phyloP scores from a whole-genome alignment of 1,284 basidiomycete genomes.

The Termitomyces sp. region DNA sequence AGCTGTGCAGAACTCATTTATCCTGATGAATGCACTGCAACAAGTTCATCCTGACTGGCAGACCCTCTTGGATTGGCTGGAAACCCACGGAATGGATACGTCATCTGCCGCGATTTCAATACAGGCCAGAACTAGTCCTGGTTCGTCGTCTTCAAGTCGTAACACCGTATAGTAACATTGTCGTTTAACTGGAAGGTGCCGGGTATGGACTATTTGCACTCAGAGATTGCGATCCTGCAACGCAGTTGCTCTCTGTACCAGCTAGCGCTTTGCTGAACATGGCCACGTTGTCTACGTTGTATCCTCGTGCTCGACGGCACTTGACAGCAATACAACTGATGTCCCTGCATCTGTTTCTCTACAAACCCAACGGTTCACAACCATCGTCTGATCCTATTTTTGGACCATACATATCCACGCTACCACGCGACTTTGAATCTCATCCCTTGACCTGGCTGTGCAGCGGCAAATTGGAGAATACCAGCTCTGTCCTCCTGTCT shows the following conservation, averaged over 20 bases:
- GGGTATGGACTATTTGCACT: constrained; percentile 70
- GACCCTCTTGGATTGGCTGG: constrained; percentile 51
- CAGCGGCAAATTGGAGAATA: constrained; percentile 19
- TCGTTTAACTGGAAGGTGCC: constrained; percentile 36
- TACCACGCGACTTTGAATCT: constrained; percentile 63
- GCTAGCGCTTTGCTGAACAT: constrained; percentile 65
- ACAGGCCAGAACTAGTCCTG: constrained; percentile 37
- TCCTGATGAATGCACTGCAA: constrained; percentile 1
- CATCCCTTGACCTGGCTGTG: constrained; percentile 79
- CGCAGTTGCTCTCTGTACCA: constrained; percentile 64
- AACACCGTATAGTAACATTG: background rate
- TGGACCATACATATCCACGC: constrained; percentile 68
- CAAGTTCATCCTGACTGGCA: constrained; percentile 39
- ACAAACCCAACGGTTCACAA: constrained; percentile 33
- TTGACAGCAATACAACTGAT: constrained; percentile 57
- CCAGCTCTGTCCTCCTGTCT: constrained; percentile 30
- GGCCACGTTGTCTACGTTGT: constrained; percentile 52
- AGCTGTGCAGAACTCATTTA: background rate
- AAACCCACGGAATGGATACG: constrained; percentile 45
- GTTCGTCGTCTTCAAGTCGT: constrained; percentile 24
- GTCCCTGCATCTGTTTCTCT: constrained; percentile 58
- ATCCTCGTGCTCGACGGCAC: constrained; percentile 34
- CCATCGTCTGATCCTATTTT: constrained; percentile 54
- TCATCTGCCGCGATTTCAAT: constrained; percentile 25
- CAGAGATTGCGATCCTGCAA: constrained; percentile 39